Evolutionary conservation across 2,329 filamentous ascomycete genomes (phyloP).

Genomic region (Penicillium sclerotiorum): DNA sequence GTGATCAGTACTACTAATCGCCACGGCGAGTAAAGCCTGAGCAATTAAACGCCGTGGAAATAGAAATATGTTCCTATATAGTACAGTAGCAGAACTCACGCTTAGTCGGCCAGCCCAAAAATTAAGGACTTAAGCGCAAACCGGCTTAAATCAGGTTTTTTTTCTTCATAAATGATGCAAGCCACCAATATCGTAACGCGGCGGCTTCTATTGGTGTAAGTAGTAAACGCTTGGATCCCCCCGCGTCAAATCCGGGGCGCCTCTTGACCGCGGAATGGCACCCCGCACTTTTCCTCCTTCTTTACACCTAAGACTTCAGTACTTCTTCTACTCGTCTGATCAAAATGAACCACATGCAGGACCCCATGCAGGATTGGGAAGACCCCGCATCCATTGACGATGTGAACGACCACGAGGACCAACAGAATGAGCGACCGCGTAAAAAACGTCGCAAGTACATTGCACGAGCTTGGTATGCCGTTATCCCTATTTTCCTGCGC

Average conservation of each 20-base stretch:
- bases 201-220: too few species aligned
- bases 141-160: too few species aligned
- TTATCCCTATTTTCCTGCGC: not conserved
- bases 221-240: not conserved
- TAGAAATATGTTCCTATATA: too few species aligned
- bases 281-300: not conserved
- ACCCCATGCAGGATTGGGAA: not conserved
- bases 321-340: too few species aligned
- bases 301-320: not conserved
- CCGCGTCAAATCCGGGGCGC: not conserved
- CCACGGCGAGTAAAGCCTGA: too few species aligned
- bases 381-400: not conserved
- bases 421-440: slow-evolving; percentile 44
- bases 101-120: too few species aligned
- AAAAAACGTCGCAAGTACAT: slow-evolving; percentile 66
- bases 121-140: too few species aligned
- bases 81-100: too few species aligned
- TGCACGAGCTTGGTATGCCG: slow-evolving; percentile 61
- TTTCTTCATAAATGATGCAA: too few species aligned
- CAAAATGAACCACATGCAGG: not conserved
- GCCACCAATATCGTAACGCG: too few species aligned
- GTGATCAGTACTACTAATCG: too few species aligned
- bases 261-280: not conserved
- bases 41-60: too few species aligned
- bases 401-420: not conserved